Conservation (phyloP, 139 green algal species). For the Micractinium sp. region DNA sequence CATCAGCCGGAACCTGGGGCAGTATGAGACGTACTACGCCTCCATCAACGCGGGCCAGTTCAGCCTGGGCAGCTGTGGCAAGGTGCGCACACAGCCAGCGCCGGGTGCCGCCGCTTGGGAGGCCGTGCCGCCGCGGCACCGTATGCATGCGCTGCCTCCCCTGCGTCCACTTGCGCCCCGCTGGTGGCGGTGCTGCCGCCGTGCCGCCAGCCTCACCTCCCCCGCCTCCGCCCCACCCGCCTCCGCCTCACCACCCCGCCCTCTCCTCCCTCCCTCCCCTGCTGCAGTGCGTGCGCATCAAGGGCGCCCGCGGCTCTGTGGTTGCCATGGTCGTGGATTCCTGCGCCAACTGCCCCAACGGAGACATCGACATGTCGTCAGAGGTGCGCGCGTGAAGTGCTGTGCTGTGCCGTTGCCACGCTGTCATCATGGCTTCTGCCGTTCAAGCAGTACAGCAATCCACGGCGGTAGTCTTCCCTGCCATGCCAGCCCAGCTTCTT, state of each 20-base stretch:
- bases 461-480: too few species aligned
- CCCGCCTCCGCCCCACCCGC: too few species aligned
- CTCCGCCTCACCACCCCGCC: not conserved
- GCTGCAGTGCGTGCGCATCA: not conserved
- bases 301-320: not conserved
- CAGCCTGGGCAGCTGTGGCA: not conserved
- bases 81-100: too few species aligned
- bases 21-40: slow-evolving; percentile 9
- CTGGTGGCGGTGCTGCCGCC: too few species aligned
- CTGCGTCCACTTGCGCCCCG: too few species aligned
- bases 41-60: not conserved
- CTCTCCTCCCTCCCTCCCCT: not conserved
- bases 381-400: not conserved
- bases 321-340: not conserved
- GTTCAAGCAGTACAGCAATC: too few species aligned
- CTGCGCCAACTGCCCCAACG: not conserved
- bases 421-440: too few species aligned
- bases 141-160: too few species aligned
- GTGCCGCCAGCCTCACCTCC: not conserved
- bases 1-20: not conserved
- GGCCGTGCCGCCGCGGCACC: too few species aligned
- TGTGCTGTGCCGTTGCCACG: too few species aligned
- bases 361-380: slow-evolving; percentile 13
- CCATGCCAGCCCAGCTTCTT: too few species aligned
- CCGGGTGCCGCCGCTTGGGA: too few species aligned